Conservation (phyloP, 2,329 filamentous ascomycete genomes). For the Curvularia sp. region DNA sequence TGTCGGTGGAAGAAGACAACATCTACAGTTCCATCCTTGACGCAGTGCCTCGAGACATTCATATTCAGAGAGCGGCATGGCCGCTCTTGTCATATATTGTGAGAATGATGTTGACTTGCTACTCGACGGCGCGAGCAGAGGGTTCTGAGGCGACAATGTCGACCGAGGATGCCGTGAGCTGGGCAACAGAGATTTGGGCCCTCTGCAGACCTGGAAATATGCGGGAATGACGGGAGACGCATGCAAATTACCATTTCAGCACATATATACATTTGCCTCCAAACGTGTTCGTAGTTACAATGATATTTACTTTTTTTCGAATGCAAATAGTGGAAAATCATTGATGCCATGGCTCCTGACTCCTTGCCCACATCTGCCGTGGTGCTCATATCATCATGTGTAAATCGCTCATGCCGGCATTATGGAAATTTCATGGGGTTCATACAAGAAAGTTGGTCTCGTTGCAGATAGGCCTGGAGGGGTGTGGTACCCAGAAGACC, state of each 20-base stretch:
- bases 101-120: slow-evolving; percentile 5
- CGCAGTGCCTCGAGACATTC: slow-evolving; percentile 10
- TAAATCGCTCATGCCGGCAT: neutral
- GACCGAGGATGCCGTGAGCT: neutral
- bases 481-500: neutral
- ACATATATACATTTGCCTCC: neutral
- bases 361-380: neutral
- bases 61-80: neutral
- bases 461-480: neutral
- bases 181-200: neutral
- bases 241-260: neutral
- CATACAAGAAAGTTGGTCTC: neutral
- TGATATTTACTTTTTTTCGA: neutral
- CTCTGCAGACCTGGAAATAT: neutral
- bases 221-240: neutral
- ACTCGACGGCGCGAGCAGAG: neutral
- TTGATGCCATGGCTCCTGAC: neutral
- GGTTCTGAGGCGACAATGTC: neutral
- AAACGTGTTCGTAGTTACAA: neutral
- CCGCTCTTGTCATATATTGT: neutral
- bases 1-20: neutral
- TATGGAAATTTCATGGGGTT: neutral
- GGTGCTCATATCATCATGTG: neutral
- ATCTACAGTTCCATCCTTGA: neutral
- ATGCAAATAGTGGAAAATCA: neutral